These are phyloP conservation scores for Penicillium sumatraense DNA, from an alignment of 2,329 filamentous ascomycete genomes.

Conservation along the genomic window DNA sequence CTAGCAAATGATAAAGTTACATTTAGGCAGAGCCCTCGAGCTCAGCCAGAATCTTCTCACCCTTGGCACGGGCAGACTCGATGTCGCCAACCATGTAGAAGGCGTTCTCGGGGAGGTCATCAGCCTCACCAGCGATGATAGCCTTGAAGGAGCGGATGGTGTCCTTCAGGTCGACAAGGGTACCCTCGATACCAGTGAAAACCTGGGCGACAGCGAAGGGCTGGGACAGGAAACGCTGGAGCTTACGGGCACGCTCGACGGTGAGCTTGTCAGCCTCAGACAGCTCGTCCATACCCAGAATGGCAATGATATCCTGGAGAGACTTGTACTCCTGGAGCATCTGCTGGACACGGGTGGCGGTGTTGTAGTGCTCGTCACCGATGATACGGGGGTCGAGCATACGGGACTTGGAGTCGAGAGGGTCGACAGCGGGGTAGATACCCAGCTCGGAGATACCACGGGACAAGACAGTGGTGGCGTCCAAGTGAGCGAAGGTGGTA, in stretches of 20 bases:
- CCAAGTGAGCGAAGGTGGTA: conserved; percentile 99
- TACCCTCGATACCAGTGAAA: conserved; percentile 84
- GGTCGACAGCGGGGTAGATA: conserved; percentile 99
- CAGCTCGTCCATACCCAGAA: conserved; percentile 99
- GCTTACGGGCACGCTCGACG: conserved; percentile 99
- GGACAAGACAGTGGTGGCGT: conserved; percentile 99
- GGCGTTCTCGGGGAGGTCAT: conserved; percentile 88
- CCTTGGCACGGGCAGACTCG: conserved; percentile 89
- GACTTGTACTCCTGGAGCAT: conserved; percentile 99
- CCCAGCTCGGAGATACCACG: conserved; percentile 99
- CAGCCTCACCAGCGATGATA: conserved; percentile 92
- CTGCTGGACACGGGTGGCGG: conserved; percentile 93
- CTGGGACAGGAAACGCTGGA: conserved; percentile 99
- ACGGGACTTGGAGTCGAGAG: conserved; percentile 98
- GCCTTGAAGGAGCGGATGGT: conserved; percentile 97
- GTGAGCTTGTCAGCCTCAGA: conserved; percentile 99
- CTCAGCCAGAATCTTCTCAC: conserved; percentile 99
- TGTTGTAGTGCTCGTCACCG: conserved; percentile 96
- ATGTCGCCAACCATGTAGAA: conserved; percentile 99
- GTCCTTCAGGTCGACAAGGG: conserved; percentile 97
- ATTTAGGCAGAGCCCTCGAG: conserved; percentile 67
- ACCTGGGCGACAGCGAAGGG: conserved; percentile 88
- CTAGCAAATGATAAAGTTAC: conserved; percentile 47
- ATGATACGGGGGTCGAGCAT: conserved; percentile 99
- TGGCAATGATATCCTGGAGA: conserved; percentile 99